These are phyloP conservation scores for Yamadazyma songkhlaensis DNA, from an alignment of 1,139 yeast species.

Conservation along the genomic window DNA sequence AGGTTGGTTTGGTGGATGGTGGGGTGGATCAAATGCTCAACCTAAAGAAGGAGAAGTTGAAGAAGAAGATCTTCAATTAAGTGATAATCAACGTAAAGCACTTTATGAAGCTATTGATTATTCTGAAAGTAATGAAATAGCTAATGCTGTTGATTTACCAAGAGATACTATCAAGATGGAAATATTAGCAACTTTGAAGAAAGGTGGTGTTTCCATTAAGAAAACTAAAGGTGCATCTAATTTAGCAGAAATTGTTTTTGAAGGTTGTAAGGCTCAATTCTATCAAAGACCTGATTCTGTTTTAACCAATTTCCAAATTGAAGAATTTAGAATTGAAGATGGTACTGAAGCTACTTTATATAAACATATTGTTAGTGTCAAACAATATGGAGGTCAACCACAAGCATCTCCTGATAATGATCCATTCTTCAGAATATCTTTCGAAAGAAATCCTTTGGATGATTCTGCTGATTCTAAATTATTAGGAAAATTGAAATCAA, in stretches of 20 bases:
- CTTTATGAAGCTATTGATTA: slow-evolving; percentile 92
- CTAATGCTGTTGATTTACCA: slow-evolving; percentile 63
- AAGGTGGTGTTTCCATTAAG: slow-evolving; percentile 73
- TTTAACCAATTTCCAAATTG: slow-evolving; percentile 66
- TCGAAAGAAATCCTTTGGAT: slow-evolving; percentile 85
- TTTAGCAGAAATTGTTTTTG: slow-evolving; percentile 77
- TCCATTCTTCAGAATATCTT: slow-evolving; percentile 80
- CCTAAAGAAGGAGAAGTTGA: slow-evolving; percentile 8
- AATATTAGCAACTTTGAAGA: slow-evolving; percentile 62
- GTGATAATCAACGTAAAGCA: slow-evolving; percentile 74
- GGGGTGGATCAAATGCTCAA: slow-evolving; percentile 32
- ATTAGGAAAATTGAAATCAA: slow-evolving; percentile 72
- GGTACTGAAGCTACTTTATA: slow-evolving; percentile 73
- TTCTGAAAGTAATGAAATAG: slow-evolving; percentile 61
- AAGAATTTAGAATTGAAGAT: slow-evolving; percentile 84
- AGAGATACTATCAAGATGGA: slow-evolving; percentile 69
- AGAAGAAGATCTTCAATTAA: slow-evolving; percentile 25
- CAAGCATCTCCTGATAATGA: slow-evolving; percentile 23
- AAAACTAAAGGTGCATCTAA: slow-evolving; percentile 35
- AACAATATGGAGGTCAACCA: slow-evolving; percentile 36
- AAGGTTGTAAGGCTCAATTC: slow-evolving; percentile 74
- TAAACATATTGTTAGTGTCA: slow-evolving; percentile 86
- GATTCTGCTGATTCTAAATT: slow-evolving; percentile 77
- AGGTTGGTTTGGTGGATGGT: slow-evolving; percentile 65
- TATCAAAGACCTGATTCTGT: slow-evolving; percentile 80